Evolutionary conservation across 495 filamentous ascomycete species (phyloP), one percentile per base, ranked within the genome.

Genomic region (Tricharina praecox): DNA sequence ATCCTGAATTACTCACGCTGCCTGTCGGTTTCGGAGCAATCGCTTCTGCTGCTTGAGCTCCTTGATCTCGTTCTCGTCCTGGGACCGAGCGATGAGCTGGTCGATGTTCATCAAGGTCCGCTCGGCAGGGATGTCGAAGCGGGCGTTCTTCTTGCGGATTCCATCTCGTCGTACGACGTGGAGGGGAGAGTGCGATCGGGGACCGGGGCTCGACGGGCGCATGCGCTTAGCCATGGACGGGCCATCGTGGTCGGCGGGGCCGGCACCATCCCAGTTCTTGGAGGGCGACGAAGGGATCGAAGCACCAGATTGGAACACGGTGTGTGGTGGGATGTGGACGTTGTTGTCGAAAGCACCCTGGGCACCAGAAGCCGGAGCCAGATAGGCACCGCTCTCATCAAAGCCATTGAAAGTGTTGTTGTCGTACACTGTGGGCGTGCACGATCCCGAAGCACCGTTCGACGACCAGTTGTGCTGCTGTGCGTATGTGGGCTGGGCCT

Each of bases 31-130:
- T 56, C 92, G 74, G 45, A 99, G 68, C 44, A 99, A 70, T 16
- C 90, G 77, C 71, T 99, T 99, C 64, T 95, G 92, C 58, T 94
- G 86, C 75, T 96, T 96, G 57, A 96, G 70, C 65, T 96, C 87
- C 71, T 94, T 96, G 67, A 93, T 81, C 68, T 90, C 81, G 50
- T 92, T 81, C 54, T 96, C 90, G 55, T 96, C 85, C 40, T 68
- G 81, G 16, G 85, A 87, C 63, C 82, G 76, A 25, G 77, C 73
- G 67, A 99, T 95, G 56, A 96, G 68, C 45, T 82, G 75, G 63
- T 99, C 90, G 67, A 99, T 96, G 64, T 93, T 96, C 68, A 73
- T 77, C 51, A 96, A 73, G 53, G 82, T 96, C 35, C 87, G 75
- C 67, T 94, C 92, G 9, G 82, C 77, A 3, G 90, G 90, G 51